These are phyloP conservation scores for Candida sanyiensis DNA, from an alignment of 805 yeast genomes.

Conservation along the genomic window DNA sequence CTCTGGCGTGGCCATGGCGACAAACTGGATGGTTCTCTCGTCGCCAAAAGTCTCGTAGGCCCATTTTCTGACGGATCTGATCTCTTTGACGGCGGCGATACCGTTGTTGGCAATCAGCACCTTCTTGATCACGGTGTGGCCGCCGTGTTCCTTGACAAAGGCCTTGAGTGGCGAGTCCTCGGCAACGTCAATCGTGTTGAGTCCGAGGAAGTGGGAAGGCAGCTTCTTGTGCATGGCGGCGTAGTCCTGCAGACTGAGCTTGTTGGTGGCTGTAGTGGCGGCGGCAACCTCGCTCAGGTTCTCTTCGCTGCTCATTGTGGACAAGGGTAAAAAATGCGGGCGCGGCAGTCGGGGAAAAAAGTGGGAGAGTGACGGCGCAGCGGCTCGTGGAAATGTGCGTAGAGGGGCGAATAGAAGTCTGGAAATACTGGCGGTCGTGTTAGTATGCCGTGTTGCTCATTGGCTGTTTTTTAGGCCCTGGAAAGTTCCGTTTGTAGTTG, in stretches of 20 bases:
- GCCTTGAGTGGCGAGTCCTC: constrained; percentile 75
- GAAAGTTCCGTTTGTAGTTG: too few species aligned
- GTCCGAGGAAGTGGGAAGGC: constrained; percentile 76
- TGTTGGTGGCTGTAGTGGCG: constrained; percentile 21
- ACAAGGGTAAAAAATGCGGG: neutral
- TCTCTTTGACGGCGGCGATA: constrained; percentile 98
- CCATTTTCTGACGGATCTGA: constrained; percentile 97
- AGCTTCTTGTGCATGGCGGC: constrained; percentile 36
- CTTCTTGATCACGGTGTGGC: constrained; percentile 89
- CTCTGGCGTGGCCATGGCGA: constrained; percentile 99
- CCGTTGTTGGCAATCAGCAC: constrained; percentile 96
- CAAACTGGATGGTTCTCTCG: constrained; percentile 88
- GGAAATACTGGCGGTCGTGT: constrained; percentile 6
- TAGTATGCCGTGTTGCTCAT: neutral
- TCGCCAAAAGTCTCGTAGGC: constrained; percentile 98
- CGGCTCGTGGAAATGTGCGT: constrained; percentile 10
- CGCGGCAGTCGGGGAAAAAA: neutral
- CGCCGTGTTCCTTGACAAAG: constrained; percentile 79
- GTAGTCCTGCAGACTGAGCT: constrained; percentile 29
- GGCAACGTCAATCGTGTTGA: constrained; percentile 70
- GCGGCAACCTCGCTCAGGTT: constrained; percentile 33
- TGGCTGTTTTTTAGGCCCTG: too few species aligned
- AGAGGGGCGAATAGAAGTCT: constrained; percentile 8
- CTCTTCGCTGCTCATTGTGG: constrained; percentile 34
- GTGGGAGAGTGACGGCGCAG: constrained; percentile 3